Evolutionary conservation across 192 early-diverging fungal species (phyloP).

Genomic region (Rhizophagus sp.): DNA sequence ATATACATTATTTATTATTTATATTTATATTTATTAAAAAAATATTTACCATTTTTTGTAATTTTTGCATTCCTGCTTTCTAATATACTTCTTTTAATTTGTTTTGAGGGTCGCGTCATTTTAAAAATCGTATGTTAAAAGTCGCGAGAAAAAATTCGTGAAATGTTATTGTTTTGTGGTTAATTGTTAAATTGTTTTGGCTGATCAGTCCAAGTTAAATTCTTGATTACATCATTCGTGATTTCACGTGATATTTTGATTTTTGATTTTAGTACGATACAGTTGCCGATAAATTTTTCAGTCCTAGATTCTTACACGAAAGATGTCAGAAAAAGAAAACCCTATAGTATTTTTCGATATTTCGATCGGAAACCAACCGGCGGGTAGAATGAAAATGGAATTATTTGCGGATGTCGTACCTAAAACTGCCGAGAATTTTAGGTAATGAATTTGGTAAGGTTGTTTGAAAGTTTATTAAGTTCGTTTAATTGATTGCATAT

Average conservation of each 20-base stretch:
- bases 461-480: not conserved
- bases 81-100: not conserved
- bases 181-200: no score
- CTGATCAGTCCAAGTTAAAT: no score
- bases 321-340: slow-evolving; percentile 13
- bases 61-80: not conserved
- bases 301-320: no score
- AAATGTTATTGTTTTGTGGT: no score
- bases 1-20: not conserved
- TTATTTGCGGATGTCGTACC: slow-evolving; percentile 72
- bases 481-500: not conserved
- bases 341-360: slow-evolving; percentile 73
- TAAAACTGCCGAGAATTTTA: slow-evolving; percentile 81
- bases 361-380: slow-evolving; percentile 65
- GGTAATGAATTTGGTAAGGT: slow-evolving; percentile 37
- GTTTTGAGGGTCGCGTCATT: not conserved
- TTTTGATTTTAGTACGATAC: no score
- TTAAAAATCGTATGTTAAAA: not conserved
- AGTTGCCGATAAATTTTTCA: no score
- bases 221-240: no score
- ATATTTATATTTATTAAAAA: not conserved
- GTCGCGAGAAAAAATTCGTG: not conserved
- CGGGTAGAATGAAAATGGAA: slow-evolving; percentile 71
- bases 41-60: no score
- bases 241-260: no score